Conservation (phyloP, 208 protist species). For the Crithidia thermophila region DNA sequence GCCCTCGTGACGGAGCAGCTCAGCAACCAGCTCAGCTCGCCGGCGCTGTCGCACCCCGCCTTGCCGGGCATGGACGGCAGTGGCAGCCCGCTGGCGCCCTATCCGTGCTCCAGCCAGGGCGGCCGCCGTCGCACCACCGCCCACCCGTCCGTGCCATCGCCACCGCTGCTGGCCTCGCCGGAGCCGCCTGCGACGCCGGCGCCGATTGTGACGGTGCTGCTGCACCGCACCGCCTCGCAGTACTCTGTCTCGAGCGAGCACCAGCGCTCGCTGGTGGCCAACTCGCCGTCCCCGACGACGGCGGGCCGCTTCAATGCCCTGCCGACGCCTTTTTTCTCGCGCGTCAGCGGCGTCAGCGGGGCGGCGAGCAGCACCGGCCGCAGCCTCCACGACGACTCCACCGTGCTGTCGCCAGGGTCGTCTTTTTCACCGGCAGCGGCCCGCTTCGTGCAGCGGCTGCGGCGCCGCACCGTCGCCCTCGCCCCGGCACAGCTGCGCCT, state of each 20-base stretch:
- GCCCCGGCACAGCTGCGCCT: constrained; percentile 5
- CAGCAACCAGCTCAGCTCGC: neutral
- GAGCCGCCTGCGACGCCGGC: constrained; percentile 12
- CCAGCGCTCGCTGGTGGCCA: constrained; percentile 8
- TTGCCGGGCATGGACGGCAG: too few species aligned
- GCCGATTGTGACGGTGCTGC: constrained; percentile 19
- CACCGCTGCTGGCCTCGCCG: neutral
- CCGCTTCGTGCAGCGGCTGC: constrained; percentile 27
- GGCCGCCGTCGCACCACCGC: constrained; percentile 6
- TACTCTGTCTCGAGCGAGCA: constrained; percentile 19
- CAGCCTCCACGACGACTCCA: constrained; percentile 32
- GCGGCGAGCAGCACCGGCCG: constrained; percentile 5
- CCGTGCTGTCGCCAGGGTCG: constrained; percentile 22
- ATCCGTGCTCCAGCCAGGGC: neutral
- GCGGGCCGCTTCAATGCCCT: constrained; percentile 24
- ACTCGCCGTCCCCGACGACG: constrained; percentile 9
- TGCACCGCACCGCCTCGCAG: constrained; percentile 27
- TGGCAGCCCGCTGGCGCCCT: neutral
- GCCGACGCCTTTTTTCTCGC: constrained; percentile 25
- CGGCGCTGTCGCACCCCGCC: too few species aligned
- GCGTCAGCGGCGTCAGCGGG: constrained; percentile 6
- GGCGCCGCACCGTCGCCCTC: constrained; percentile 19
- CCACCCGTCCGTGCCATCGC: neutral
- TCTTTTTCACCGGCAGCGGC: constrained; percentile 18
- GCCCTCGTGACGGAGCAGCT: neutral